Base-by-base conservation (phyloP, 495 filamentous ascomycete genomes). In the Aspergillus steynii region DNA sequence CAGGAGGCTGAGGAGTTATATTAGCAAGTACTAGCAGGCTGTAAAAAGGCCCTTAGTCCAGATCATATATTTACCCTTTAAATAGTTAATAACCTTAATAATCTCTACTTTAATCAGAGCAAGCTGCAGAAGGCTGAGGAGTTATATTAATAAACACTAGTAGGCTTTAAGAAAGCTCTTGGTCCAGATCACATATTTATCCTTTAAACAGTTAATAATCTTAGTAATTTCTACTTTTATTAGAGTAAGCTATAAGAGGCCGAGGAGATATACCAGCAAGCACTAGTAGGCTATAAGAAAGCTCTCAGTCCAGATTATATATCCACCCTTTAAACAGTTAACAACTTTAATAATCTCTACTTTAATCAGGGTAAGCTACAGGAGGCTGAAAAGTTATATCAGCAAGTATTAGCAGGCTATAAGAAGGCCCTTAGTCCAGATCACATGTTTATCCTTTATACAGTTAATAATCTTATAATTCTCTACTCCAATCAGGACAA, bases 311-410 rank as follows among this genome's bases (percentile, higher is more conserved):
- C 64, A 5, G 71, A 77, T 20, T 62, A 80, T 55, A 62, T 54
- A 31, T 73, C 67, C 31, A 79, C 74, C 28, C 62, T 71, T 5
- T 8, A 60, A n/a, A 70, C 61, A 29, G 58, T 75, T 48, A 65
- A 74, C 56, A 76, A 78, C 61, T 65, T 82, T 66, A 68, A 63
- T 0, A 27, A 0, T 59, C 68, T 80, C 59, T 79, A 74, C 59
- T 0, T 0, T 0, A 15, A 71, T 48, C 73, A 77, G 56, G 73
- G 71, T n/a, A 77, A 75, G 66, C 58, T 74, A 56, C 49, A 65
- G 1, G 65, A 78, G 64, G 72, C 78, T 60, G 75, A 79, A 60
- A 48, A 68, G 53, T 71, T 76, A 61, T 78, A 72, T 60, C 50
- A 63, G 53, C 61, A 68, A 46, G 70, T 61, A 25, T 14, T 50